Evolutionary conservation across 2,329 filamentous ascomycete genomes (phyloP), one percentile per base, ranked within the genome.

Genomic region (Calonectria fujianensis): DNA sequence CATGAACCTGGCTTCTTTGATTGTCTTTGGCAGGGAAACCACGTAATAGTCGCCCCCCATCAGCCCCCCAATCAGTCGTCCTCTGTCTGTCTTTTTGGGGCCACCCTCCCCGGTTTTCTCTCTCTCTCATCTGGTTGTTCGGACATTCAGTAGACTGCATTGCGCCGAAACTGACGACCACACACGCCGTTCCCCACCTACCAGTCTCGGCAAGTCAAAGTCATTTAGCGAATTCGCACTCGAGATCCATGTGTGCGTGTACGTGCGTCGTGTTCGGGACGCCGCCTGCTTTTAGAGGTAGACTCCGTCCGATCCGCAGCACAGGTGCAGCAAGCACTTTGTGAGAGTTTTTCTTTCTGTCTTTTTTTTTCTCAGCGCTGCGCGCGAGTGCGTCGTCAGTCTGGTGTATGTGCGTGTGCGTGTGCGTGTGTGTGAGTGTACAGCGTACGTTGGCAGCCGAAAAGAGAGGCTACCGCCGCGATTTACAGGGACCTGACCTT

Each of bases 21-120:
- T 69, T 24, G 27, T 27, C 20, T 73, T 73, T 73, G 71, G 65
- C 71, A 41, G 37, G 66, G 71, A 69, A 73, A 73, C 71, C 71
- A 69, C 63, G 35, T 39, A 67, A 71, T 51, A 39, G 29, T 52
- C 45, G 61, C 48, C 52, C 68, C 31, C 45, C 32, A 11, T 50
- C 27, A 18, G 18, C 59, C 20, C 13, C 51, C 24, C 24, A 54
- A 54, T 54, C 37, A 39, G 11, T 29, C 9, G 6, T 48, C 16
- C 24, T 64, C 16, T 54, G 51, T 32, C 45, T 48, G 45, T 48
- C 45, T 48, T 8, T 24, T 13, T 48, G 20, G 41, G 20, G n/a
- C 3, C n/a, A 24, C 54, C 54, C 11, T 16, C 24, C 54, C 54
- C n/a, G 39, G 37, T 61, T 39, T 39, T 37, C 11, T 29, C n/a